phyloP scores from a whole-genome alignment of 2,329 filamentous ascomycete genomes.

The Pestalotiopsis fici region DNA sequence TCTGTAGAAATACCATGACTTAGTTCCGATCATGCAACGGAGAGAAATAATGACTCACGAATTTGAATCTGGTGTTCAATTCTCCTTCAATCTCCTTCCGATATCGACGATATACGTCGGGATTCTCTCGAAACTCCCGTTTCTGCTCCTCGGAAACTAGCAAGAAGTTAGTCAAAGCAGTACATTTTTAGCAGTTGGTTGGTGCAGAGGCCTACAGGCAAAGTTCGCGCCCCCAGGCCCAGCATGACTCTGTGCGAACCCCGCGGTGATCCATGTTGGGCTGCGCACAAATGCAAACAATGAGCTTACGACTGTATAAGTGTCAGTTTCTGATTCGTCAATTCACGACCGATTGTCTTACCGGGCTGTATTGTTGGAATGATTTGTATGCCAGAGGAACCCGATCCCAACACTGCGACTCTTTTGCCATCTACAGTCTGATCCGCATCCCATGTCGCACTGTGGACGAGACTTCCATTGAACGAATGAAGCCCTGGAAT shows the following conservation, averaged over 20 bases:
- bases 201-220: not conserved
- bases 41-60: not conserved
- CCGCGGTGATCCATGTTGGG: not conserved
- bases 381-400: not conserved
- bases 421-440: not conserved
- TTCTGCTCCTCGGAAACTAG: not conserved
- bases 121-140: not conserved
- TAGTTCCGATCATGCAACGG: not conserved
- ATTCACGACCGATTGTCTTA: not conserved
- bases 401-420: not conserved
- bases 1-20: not conserved
- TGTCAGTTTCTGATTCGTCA: not conserved
- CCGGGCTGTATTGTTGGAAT: not conserved
- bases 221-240: not conserved
- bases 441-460: not conserved
- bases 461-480: not conserved
- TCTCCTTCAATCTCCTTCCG: not conserved
- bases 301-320: not conserved
- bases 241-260: not conserved
- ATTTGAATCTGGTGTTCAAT: not conserved
- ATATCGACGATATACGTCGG: not conserved
- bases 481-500: constrained; percentile 17
- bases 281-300: not conserved
- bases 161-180: not conserved
- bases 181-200: not conserved